These are phyloP conservation scores for Gynostemma pentaphyllum DNA, from an alignment of 306 rosid genomes.

Conservation along the genomic window DNA sequence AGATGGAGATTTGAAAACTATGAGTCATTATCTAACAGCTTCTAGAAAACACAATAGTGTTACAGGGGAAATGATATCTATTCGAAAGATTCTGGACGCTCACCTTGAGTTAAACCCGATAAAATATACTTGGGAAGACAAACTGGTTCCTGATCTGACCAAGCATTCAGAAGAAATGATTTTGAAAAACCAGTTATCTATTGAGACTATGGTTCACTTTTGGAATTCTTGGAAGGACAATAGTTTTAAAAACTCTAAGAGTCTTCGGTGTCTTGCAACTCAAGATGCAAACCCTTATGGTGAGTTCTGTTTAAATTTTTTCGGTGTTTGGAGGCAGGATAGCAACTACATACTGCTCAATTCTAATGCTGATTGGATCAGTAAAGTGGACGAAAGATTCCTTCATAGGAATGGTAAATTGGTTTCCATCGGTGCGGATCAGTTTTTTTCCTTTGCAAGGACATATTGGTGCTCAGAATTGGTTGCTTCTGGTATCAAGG, in stretches of 20 bases:
- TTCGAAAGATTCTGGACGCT: slow-evolving; percentile 45
- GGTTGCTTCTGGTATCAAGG: slow-evolving; percentile 33
- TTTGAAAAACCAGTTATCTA: slow-evolving; percentile 26
- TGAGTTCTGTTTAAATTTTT: slow-evolving; percentile 36
- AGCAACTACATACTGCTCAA: slow-evolving; percentile 28
- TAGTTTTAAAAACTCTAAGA: slow-evolving; percentile 20
- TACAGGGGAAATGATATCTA: slow-evolving; percentile 40
- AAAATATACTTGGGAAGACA: slow-evolving; percentile 31
- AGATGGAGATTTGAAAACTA: slow-evolving; percentile 4
- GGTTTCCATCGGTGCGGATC: slow-evolving; percentile 22
- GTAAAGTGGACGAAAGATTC: slow-evolving; percentile 14
- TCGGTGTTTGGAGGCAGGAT: slow-evolving; percentile 40
- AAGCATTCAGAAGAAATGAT: slow-evolving; percentile 20
- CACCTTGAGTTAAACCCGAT: slow-evolving; percentile 26
- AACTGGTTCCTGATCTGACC: slow-evolving; percentile 15
- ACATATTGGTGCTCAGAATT: slow-evolving; percentile 47
- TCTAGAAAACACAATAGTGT: slow-evolving; percentile 24
- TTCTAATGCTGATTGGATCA: slow-evolving; percentile 53
- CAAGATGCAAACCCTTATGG: slow-evolving; percentile 23
- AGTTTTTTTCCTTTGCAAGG: slow-evolving; percentile 26
- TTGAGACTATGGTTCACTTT: slow-evolving; percentile 42
- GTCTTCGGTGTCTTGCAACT: slow-evolving; percentile 21
- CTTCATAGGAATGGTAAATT: slow-evolving; percentile 26
- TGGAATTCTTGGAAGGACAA: slow-evolving; percentile 64
- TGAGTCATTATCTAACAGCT: slow-evolving; percentile 21